Conservation (phyloP, 768 basidiomycete species). For the Macrolepiota albuminosa region DNA sequence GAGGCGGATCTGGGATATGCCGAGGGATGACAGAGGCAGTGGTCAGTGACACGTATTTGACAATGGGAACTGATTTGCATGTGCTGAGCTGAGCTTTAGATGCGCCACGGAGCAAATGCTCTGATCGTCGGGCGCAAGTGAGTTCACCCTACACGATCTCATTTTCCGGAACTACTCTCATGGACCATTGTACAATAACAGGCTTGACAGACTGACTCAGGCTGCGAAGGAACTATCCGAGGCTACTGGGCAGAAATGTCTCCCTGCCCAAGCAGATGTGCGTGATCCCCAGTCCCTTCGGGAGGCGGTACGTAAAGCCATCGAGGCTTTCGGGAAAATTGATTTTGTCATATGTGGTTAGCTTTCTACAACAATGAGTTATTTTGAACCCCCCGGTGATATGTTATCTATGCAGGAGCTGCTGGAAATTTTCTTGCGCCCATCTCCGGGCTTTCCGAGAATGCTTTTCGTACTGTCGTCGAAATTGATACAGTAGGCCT, state of each 20-base stretch:
- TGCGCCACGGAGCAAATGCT: constrained; percentile 79
- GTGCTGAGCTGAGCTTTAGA: constrained; percentile 33
- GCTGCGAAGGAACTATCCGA: constrained; percentile 68
- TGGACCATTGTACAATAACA: constrained; percentile 22
- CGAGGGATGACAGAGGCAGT: constrained; percentile 81
- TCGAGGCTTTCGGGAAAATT: constrained; percentile 77
- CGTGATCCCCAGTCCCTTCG: constrained; percentile 67
- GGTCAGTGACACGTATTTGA: constrained; percentile 37
- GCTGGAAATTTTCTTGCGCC: constrained; percentile 96
- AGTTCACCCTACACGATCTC: constrained; percentile 21
- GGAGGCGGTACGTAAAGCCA: constrained; percentile 69
- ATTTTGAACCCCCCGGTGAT: background rate
- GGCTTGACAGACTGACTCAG: constrained; percentile 64
- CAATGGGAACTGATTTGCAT: background rate
- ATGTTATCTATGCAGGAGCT: constrained; percentile 50
- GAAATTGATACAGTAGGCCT: constrained; percentile 83
- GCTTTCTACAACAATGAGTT: constrained; percentile 12
- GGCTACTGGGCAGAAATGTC: constrained; percentile 65
- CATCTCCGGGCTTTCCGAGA: constrained; percentile 77
- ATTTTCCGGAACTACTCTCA: background rate
- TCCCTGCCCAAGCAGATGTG: constrained; percentile 80
- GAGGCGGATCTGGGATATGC: constrained; percentile 92
- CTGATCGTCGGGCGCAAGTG: constrained; percentile 86
- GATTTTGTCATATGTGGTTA: constrained; percentile 94
- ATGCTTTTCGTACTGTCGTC: constrained; percentile 88